Conservation (phyloP, 768 basidiomycete genomes). For the Boletus huronensis region DNA sequence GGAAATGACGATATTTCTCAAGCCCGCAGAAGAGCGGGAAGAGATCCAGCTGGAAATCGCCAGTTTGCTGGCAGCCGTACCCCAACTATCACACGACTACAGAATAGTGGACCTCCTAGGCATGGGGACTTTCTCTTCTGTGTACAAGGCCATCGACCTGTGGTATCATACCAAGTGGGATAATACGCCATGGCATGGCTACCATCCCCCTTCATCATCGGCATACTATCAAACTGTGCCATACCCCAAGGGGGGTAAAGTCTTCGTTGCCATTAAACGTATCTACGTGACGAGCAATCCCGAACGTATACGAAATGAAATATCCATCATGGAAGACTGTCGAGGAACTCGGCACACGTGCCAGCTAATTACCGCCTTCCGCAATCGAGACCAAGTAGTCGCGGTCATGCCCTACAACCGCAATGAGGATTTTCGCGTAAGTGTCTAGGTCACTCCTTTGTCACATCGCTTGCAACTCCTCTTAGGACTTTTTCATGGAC, state of each 20-base stretch:
- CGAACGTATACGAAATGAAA: conserved; percentile 87
- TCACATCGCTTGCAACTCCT: conserved; percentile 5
- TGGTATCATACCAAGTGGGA: conserved; percentile 72
- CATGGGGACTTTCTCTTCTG: conserved; percentile 97
- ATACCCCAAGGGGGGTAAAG: conserved; percentile 43
- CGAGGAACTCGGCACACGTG: conserved; percentile 85
- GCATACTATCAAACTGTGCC: conserved; percentile 58
- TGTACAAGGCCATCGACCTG: conserved; percentile 95
- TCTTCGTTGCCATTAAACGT: conserved; percentile 91
- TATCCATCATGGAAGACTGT: conserved; percentile 82
- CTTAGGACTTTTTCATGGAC: conserved; percentile 71
- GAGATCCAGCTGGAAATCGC: conserved; percentile 78
- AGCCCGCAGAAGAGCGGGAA: conserved; percentile 60
- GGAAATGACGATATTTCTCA: conserved; percentile 54
- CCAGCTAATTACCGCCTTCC: conserved; percentile 92
- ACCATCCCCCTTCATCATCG: conserved; percentile 58
- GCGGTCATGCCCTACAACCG: conserved; percentile 91
- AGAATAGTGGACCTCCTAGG: conserved; percentile 86
- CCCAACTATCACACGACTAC: conserved; percentile 65
- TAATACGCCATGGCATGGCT: conserved; percentile 69
- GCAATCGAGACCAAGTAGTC: conserved; percentile 88
- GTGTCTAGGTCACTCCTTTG: conserved; percentile 29
- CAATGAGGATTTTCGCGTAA: conserved; percentile 89
- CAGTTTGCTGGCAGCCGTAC: conserved; percentile 64
- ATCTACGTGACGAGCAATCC: conserved; percentile 97